These are phyloP conservation scores for Lichtheimia hyalospora DNA, from an alignment of 371 early-diverging fungal genomes.

Conservation along the genomic window DNA sequence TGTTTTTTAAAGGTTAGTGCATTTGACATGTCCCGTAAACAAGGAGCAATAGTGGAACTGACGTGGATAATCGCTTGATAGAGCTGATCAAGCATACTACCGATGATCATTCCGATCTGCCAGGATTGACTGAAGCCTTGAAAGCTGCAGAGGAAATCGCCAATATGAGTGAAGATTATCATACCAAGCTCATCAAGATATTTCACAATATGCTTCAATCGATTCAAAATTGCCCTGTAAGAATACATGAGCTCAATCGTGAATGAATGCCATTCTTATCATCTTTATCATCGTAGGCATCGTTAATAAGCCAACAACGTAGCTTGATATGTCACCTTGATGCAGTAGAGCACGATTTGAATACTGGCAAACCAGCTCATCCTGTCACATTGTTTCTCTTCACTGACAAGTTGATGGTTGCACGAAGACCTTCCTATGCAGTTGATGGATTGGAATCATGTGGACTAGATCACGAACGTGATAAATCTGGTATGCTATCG, in stretches of 20 bases:
- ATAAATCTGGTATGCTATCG: slow-evolving; percentile 10
- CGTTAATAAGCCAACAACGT: slow-evolving; percentile 42
- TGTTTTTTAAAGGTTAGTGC: slow-evolving; percentile 37
- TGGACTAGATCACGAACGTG: slow-evolving; percentile 21
- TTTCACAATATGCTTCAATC: slow-evolving; percentile 39
- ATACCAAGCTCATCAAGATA: slow-evolving; percentile 42
- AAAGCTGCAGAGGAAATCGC: slow-evolving; percentile 37
- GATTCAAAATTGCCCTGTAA: slow-evolving; percentile 45
- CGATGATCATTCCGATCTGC: slow-evolving; percentile 30
- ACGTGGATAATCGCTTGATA: background rate
- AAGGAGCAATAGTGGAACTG: background rate
- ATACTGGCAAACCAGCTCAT: slow-evolving; percentile 21
- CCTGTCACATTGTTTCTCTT: slow-evolving; percentile 48
- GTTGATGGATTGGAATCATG: slow-evolving; percentile 25
- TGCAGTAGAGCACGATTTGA: slow-evolving; percentile 33
- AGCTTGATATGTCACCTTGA: slow-evolving; percentile 38
- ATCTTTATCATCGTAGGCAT: slow-evolving; percentile 24
- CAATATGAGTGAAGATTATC: slow-evolving; percentile 43
- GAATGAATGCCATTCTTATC: background rate
- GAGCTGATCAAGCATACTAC: slow-evolving; percentile 38
- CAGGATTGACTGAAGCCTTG: slow-evolving; percentile 27
- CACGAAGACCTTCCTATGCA: slow-evolving; percentile 31
- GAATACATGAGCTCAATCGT: background rate
- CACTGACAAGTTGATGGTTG: slow-evolving; percentile 45
- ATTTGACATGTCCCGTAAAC: background rate